Conservation (phyloP, 2,329 filamentous ascomycete genomes). For the Rhynchosporium secalis region DNA sequence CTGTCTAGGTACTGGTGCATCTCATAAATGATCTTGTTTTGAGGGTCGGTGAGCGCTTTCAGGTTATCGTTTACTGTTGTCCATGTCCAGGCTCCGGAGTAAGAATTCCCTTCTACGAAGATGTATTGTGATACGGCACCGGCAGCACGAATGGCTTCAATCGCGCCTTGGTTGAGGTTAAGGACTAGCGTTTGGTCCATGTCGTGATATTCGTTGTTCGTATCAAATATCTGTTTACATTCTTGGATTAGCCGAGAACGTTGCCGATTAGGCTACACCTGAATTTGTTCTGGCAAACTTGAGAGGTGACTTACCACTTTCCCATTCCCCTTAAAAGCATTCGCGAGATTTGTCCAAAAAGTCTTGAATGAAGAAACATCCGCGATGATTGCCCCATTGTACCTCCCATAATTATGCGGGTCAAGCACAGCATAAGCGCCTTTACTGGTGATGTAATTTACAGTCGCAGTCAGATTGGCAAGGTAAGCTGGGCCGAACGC, state of each 20-base stretch:
- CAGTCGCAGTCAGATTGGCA: conserved; percentile 44
- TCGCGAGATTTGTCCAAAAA: conserved; percentile 45
- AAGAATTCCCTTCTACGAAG: conserved; percentile 53
- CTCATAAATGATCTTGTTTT: conserved; percentile 57
- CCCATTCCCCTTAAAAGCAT: conserved; percentile 41
- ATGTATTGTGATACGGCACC: conserved; percentile 54
- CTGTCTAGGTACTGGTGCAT: conserved; percentile 64
- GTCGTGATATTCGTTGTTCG: conserved; percentile 49
- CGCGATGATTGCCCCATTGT: conserved; percentile 43
- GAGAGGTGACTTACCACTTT: conserved; percentile 21
- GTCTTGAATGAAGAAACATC: conserved; percentile 42
- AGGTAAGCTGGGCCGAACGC: conserved; percentile 45
- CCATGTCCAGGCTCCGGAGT: conserved; percentile 31
- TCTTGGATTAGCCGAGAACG: no score
- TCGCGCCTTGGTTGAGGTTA: conserved; percentile 47
- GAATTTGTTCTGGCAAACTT: no score
- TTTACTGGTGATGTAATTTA: conserved; percentile 49
- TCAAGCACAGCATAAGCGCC: conserved; percentile 50
- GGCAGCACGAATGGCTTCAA: conserved; percentile 45
- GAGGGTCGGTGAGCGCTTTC: conserved; percentile 51
- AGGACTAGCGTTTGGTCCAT: conserved; percentile 45
- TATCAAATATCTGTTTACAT: conserved; percentile 40
- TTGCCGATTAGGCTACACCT: no score
- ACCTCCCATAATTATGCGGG: conserved; percentile 53
- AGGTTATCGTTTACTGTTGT: conserved; percentile 46